Percentiles rank a stretch among this genome's conserved stretches.
phyloP scores from a whole-genome alignment of 2,329 filamentous ascomycete genomes.

The Metarhizium humberi region DNA sequence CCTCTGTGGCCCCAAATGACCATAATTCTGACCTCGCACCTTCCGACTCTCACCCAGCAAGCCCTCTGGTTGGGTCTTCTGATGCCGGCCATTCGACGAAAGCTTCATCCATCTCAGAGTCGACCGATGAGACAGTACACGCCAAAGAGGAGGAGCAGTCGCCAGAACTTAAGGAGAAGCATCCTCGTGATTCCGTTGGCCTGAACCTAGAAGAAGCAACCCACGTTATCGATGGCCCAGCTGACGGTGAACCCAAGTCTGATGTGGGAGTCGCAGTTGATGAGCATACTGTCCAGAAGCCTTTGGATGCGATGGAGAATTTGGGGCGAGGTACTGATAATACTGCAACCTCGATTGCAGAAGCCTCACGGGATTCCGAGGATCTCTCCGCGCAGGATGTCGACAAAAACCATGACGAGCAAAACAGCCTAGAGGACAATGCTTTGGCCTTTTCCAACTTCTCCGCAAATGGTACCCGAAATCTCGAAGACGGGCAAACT shows the following conservation, averaged over 20 bases:
- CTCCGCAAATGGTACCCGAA: conserved; percentile 11
- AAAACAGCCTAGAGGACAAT: conserved; percentile 5
- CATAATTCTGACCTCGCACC: conserved; percentile 36
- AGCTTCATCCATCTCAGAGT: conserved; percentile 55
- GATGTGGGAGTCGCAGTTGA: not conserved
- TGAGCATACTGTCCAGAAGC: not conserved
- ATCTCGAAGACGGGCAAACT: not conserved
- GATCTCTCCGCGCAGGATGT: not conserved
- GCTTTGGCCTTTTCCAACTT: conserved; percentile 11
- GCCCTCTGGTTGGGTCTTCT: conserved; percentile 42
- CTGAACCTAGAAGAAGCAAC: not conserved
- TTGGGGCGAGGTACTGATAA: not conserved
- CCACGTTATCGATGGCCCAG: not conserved
- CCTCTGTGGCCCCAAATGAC: conserved; percentile 34
- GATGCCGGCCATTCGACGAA: conserved; percentile 51
- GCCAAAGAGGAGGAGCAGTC: conserved; percentile 20
- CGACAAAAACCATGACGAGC: conserved; percentile 3
- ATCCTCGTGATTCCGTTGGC: not conserved
- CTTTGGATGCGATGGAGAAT: not conserved
- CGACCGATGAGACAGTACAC: conserved; percentile 49
- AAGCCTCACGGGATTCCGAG: not conserved
- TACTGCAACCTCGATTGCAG: not conserved
- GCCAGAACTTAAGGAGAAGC: conserved; percentile 5
- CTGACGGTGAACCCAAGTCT: not conserved
- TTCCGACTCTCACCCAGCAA: conserved; percentile 49